Percentiles rank a stretch among this genome's conserved stretches.
Conservation (phyloP, 805 yeast species). For the Nakazawaea ishiwadae region DNA sequence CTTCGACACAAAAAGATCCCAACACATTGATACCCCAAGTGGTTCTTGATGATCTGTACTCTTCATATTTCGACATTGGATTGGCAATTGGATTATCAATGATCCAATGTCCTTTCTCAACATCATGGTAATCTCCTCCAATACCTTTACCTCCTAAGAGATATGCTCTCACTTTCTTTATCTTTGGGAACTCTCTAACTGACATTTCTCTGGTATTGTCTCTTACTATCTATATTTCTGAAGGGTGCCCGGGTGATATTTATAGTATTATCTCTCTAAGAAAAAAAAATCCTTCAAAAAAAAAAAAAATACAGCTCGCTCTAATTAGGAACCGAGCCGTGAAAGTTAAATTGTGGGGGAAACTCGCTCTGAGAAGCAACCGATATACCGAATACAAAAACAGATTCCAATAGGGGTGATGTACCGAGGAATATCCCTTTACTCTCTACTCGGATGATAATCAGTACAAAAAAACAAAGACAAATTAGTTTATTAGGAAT, state of each 20-base stretch:
- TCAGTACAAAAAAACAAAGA: no score
- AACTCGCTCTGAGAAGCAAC: neutral
- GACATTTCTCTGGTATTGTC: slow-evolving; percentile 19
- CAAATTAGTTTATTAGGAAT: no score
- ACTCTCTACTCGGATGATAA: neutral
- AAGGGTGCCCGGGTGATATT: no score
- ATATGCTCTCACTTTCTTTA: slow-evolving; percentile 37
- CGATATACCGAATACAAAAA: no score
- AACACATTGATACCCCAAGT: slow-evolving; percentile 48
- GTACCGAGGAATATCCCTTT: no score
- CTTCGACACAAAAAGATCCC: slow-evolving; percentile 45
- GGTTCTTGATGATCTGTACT: slow-evolving; percentile 38
- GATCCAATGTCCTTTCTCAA: slow-evolving; percentile 44
- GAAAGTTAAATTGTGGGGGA: neutral
- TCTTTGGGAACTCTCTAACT: slow-evolving; percentile 34
- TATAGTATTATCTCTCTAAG: no score
- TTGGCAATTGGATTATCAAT: slow-evolving; percentile 41
- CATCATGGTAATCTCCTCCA: slow-evolving; percentile 50
- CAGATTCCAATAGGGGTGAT: no score
- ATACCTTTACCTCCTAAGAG: slow-evolving; percentile 38
- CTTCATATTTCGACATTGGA: slow-evolving; percentile 45
- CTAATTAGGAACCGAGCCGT: no score
- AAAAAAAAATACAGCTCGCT: no score
- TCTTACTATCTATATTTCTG: neutral
- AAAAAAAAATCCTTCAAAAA: no score